Percentiles rank a stretch among this genome's conserved stretches.
Evolutionary conservation across 495 filamentous ascomycete genomes (phyloP).

Genomic region (Hypoxylon rickii): DNA sequence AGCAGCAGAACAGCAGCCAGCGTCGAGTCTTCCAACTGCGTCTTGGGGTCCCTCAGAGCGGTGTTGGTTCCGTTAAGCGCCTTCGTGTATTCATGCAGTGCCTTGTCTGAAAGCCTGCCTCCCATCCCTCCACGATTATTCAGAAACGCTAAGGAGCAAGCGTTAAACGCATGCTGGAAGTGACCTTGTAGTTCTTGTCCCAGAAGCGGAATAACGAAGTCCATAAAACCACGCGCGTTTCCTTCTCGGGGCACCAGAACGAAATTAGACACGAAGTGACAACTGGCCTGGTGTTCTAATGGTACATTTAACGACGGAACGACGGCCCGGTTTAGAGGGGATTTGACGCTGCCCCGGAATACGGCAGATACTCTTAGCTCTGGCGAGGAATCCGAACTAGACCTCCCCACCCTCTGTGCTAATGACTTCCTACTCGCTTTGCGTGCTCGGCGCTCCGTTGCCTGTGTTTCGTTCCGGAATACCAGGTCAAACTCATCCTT

Average conservation of each 20-base stretch:
- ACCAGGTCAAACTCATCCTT: conserved; percentile 70
- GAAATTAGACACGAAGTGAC: conserved; percentile 61
- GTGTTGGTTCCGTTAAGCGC: conserved; percentile 59
- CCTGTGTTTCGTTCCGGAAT: conserved; percentile 67
- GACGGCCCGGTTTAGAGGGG: conserved; percentile 21
- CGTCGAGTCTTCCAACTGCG: conserved; percentile 56
- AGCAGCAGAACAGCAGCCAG: conserved; percentile 66
- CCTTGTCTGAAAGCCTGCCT: conserved; percentile 41
- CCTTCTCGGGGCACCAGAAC: conserved; percentile 53
- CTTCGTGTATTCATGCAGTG: conserved; percentile 49
- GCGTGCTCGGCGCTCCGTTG: conserved; percentile 57
- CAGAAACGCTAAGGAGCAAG: conserved; percentile 62
- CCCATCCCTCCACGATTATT: conserved; percentile 48
- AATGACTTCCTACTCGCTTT: conserved; percentile 42
- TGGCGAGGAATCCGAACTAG: background rate
- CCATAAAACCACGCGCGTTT: conserved; percentile 55
- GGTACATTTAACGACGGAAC: conserved; percentile 40
- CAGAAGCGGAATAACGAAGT: conserved; percentile 60
- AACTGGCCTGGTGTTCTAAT: conserved; percentile 54
- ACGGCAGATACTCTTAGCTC: conserved; percentile 4
- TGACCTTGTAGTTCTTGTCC: conserved; percentile 54
- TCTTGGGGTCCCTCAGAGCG: conserved; percentile 55
- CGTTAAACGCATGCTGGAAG: conserved; percentile 61
- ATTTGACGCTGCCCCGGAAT: conserved; percentile 6
- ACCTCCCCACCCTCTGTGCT: conserved; percentile 20